A percentile compares a stretch with the other conserved stretches of the same genome.
These are phyloP conservation scores for Apiotrichum domesticum DNA, from an alignment of 1,284 basidiomycete species.

Conservation along the genomic window DNA sequence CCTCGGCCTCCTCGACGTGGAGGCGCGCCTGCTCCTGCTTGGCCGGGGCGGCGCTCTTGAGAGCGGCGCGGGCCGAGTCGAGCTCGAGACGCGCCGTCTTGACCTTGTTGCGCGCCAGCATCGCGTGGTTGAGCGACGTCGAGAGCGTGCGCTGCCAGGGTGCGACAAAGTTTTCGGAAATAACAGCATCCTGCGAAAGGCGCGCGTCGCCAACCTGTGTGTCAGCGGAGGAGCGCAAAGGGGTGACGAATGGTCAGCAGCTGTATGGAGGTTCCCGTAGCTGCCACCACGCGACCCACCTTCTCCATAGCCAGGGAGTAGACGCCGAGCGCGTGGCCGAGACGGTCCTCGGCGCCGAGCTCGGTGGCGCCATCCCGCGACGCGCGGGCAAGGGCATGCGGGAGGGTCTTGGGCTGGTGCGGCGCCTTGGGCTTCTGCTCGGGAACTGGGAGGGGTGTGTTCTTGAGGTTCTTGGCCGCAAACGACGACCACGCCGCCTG, in stretches of 20 bases:
- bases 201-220: conserved; percentile 68
- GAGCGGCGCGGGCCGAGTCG: conserved; percentile 59
- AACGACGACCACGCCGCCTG: conserved; percentile 74
- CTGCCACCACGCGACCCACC: conserved; percentile 27
- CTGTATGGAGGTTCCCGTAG: too few species aligned
- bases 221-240: neutral
- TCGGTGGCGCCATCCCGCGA: conserved; percentile 65
- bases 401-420: conserved; percentile 80
- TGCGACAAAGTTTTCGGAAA: conserved; percentile 68
- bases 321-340: conserved; percentile 67
- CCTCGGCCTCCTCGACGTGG: conserved; percentile 91
- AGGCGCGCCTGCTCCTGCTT: conserved; percentile 78
- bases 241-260: too few species aligned
- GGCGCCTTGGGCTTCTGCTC: conserved; percentile 44
- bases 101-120: conserved; percentile 86
- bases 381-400: conserved; percentile 83
- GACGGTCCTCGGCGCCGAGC: conserved; percentile 56
- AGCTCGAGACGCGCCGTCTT: conserved; percentile 71
- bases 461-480: conserved; percentile 83
- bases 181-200: conserved; percentile 70
- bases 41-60: conserved; percentile 67
- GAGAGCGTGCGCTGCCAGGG: conserved; percentile 88
- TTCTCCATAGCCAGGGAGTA: conserved; percentile 83
- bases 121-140: conserved; percentile 72
- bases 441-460: conserved; percentile 75